These are phyloP conservation scores for Quaeritorhiza haematococci DNA, from an alignment of 371 early-diverging fungal species.

Conservation along the genomic window DNA sequence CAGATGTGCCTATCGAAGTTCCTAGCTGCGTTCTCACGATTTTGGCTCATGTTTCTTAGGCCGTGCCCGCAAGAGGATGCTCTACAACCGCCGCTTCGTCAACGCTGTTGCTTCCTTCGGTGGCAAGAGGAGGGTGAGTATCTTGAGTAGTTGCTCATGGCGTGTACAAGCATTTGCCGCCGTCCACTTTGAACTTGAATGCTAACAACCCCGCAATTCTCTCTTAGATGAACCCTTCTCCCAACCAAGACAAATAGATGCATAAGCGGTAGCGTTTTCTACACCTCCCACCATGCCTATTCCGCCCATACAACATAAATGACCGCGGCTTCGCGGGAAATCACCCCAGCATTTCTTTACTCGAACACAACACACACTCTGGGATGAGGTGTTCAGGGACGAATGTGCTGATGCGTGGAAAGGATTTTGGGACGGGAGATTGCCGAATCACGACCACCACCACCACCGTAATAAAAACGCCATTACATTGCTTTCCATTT, in stretches of 20 bases:
- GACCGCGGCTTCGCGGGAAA: too few relatives aligned
- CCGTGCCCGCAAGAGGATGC: constrained; percentile 97
- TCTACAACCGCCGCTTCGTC: constrained; percentile 83
- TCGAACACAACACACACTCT: too few relatives aligned
- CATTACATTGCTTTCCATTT: too few relatives aligned
- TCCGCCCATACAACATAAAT: too few relatives aligned
- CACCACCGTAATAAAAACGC: too few relatives aligned
- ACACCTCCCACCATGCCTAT: too few relatives aligned
- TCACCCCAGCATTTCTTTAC: too few relatives aligned
- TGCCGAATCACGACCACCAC: too few relatives aligned
- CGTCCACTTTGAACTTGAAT: background rate
- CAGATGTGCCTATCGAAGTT: background rate
- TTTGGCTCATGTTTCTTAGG: constrained; percentile 44
- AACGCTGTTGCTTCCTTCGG: constrained; percentile 25
- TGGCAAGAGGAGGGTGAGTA: constrained; percentile 8
- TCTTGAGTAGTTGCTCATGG: background rate
- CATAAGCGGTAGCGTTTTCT: too few relatives aligned
- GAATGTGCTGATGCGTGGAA: too few relatives aligned
- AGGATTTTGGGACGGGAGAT: too few relatives aligned
- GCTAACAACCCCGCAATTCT: background rate
- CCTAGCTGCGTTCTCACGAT: background rate
- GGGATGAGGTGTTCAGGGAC: too few relatives aligned
- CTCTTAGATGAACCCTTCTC: constrained; percentile 3
- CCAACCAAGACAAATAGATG: background rate
- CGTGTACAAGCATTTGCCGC: background rate